Conservation (phyloP, 179 eudicot genomes). For the Nepenthes alata region DNA sequence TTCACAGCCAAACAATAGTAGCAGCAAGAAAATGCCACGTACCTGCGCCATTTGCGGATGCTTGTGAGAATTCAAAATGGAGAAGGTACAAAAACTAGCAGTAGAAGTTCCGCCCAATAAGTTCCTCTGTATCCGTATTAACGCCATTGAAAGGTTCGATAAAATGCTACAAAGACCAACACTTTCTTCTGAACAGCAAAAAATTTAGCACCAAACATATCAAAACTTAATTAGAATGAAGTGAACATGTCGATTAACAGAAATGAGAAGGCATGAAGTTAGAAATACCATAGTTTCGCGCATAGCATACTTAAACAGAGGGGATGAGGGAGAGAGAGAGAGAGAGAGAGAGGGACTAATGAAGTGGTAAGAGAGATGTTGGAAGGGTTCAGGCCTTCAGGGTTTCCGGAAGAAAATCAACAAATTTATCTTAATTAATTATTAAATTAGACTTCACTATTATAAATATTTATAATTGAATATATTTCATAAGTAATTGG, state of each 20-base stretch:
- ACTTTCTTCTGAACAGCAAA: conserved; percentile 2
- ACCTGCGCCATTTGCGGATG: conserved; percentile 10
- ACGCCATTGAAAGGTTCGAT: conserved; percentile 10
- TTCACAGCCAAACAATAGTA: background rate
- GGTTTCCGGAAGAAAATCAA: too few species aligned
- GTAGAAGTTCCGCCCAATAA: conserved; percentile 7
- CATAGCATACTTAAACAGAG: too few species aligned
- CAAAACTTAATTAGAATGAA: background rate
- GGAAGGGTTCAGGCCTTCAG: too few species aligned
- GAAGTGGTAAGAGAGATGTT: too few species aligned
- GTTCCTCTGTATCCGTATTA: conserved; percentile 6
- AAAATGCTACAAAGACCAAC: conserved; percentile 1
- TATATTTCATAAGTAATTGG: too few species aligned
- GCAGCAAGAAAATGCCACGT: background rate
- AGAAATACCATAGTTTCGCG: too few species aligned
- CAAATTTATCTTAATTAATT: too few species aligned
- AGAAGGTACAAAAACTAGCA: background rate
- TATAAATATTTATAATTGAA: too few species aligned
- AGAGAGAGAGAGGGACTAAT: too few species aligned
- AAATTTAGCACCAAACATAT: too few species aligned
- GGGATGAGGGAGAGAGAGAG: too few species aligned
- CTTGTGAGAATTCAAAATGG: conserved; percentile 6
- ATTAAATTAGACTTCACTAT: too few species aligned
- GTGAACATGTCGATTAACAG: background rate
- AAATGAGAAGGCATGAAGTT: background rate